Percentiles rank a stretch among this genome's conserved stretches.
Evolutionary conservation across 768 basidiomycete species (phyloP).

Genomic region (Hortiboletus campestris): DNA sequence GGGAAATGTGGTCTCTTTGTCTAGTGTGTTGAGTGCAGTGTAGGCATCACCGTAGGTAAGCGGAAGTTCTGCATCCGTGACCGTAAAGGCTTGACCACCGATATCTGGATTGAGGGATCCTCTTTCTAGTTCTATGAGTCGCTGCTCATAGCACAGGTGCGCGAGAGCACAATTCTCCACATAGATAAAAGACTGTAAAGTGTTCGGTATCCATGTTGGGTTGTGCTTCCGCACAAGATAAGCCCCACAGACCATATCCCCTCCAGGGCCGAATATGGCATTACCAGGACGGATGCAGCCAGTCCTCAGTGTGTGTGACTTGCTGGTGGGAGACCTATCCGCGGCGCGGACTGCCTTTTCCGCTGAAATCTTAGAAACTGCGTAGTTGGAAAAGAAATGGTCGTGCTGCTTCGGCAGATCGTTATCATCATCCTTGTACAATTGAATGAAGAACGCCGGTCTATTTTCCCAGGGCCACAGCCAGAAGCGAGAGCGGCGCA

Average conservation of each 20-base stretch:
- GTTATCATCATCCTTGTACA: slow-evolving; percentile 59
- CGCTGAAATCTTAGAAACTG: slow-evolving; percentile 58
- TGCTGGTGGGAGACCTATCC: slow-evolving; percentile 34
- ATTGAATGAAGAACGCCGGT: slow-evolving; percentile 58
- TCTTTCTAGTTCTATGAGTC: slow-evolving; percentile 54
- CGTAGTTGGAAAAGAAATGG: slow-evolving; percentile 78
- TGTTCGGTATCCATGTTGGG: slow-evolving; percentile 58
- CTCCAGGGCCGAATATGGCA: slow-evolving; percentile 72
- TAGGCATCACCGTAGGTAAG: slow-evolving; percentile 65
- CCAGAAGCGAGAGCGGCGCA: slow-evolving; percentile 58
- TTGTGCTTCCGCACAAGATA: slow-evolving; percentile 60
- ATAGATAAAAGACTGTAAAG: slow-evolving; percentile 64
- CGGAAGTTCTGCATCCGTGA: slow-evolving; percentile 65
- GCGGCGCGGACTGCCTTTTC: slow-evolving; percentile 49
- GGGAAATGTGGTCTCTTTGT: slow-evolving; percentile 57
- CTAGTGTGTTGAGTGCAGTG: slow-evolving; percentile 50
- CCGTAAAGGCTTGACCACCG: slow-evolving; percentile 66
- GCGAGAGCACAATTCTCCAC: slow-evolving; percentile 76
- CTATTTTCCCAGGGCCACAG: slow-evolving; percentile 75
- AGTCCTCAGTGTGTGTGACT: slow-evolving; percentile 48
- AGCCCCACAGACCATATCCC: slow-evolving; percentile 64
- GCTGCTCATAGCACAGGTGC: slow-evolving; percentile 70
- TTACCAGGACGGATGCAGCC: slow-evolving; percentile 80
- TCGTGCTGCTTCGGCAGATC: slow-evolving; percentile 51
- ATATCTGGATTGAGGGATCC: slow-evolving; percentile 55